phyloP scores from a whole-genome alignment of 768 basidiomycete genomes.

The Naganishia kalamii region DNA sequence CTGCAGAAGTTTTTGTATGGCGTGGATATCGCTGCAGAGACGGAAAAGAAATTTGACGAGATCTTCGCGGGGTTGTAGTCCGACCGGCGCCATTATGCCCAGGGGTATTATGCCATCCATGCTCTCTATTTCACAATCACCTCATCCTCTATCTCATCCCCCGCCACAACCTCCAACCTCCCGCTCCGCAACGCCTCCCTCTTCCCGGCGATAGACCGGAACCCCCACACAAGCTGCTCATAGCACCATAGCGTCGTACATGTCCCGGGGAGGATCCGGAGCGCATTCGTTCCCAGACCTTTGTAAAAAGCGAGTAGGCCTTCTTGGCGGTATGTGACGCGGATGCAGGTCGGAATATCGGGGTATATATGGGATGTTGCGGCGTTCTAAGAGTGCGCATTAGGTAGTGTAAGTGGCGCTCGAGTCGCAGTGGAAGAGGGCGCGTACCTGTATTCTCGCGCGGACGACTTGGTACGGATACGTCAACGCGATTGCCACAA shows the following conservation, averaged over 20 bases:
- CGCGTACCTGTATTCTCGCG: slow-evolving; percentile 77
- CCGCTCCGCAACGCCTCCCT: slow-evolving; percentile 18
- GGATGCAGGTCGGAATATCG: slow-evolving; percentile 72
- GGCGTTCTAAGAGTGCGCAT: slow-evolving; percentile 24
- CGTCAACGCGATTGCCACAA: slow-evolving; percentile 71
- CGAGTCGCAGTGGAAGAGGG: neutral
- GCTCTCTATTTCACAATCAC: neutral
- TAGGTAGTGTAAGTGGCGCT: neutral
- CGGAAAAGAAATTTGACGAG: slow-evolving; percentile 15
- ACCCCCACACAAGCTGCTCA: slow-evolving; percentile 50
- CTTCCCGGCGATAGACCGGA: slow-evolving; percentile 37
- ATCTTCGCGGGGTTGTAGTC: slow-evolving; percentile 4
- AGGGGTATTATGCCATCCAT: neutral
- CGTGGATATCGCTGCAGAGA: slow-evolving; percentile 17
- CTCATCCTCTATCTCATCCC: neutral
- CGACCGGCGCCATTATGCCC: neutral
- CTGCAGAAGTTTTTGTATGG: slow-evolving; percentile 19
- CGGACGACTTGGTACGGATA: slow-evolving; percentile 98
- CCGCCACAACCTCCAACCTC: neutral
- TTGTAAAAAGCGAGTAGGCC: slow-evolving; percentile 84
- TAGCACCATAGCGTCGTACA: slow-evolving; percentile 98
- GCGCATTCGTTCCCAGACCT: slow-evolving; percentile 85
- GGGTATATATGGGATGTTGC: slow-evolving; percentile 56
- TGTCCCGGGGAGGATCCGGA: slow-evolving; percentile 91
- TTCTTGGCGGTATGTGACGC: slow-evolving; percentile 72